Conservation (phyloP, 331 rosid genomes). For the Arachis monticola region DNA sequence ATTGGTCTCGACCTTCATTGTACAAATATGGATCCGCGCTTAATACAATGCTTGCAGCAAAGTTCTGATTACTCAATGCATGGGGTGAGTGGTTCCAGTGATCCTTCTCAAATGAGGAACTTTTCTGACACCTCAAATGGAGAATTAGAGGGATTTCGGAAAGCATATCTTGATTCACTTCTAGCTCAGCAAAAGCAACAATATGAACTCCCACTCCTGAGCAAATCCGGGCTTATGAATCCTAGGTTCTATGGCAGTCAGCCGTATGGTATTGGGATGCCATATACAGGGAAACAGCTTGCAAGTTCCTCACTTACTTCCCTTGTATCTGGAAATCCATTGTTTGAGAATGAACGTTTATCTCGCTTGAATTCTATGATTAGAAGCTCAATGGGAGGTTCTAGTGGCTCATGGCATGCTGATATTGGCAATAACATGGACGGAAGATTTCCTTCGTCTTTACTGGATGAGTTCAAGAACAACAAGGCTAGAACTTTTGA, state of each 20-base stretch:
- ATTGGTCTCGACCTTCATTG: slow-evolving; percentile 57
- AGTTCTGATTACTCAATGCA: slow-evolving; percentile 61
- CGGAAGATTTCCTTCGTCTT: slow-evolving; percentile 63
- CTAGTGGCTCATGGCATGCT: slow-evolving; percentile 63
- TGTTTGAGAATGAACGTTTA: slow-evolving; percentile 69
- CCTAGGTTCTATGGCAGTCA: slow-evolving; percentile 63
- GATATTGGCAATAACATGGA: slow-evolving; percentile 67
- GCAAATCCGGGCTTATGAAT: slow-evolving; percentile 63
- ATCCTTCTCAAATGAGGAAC: slow-evolving; percentile 60
- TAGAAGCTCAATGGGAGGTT: slow-evolving; percentile 71
- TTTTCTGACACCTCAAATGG: slow-evolving; percentile 60
- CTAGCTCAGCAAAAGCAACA: slow-evolving; percentile 82
- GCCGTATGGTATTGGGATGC: slow-evolving; percentile 65
- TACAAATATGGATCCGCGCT: slow-evolving; percentile 52
- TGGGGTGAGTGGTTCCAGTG: slow-evolving; percentile 56
- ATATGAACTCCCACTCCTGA: slow-evolving; percentile 69
- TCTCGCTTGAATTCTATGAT: slow-evolving; percentile 59
- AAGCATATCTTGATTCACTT: slow-evolving; percentile 75
- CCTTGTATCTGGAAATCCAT: slow-evolving; percentile 61
- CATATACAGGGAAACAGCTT: slow-evolving; percentile 66
- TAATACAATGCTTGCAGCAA: slow-evolving; percentile 60
- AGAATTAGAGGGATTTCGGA: slow-evolving; percentile 70
- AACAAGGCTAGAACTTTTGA: slow-evolving; percentile 87
- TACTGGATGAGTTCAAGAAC: slow-evolving; percentile 93
- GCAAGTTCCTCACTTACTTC: slow-evolving; percentile 61